phyloP scores from a whole-genome alignment of 2,329 filamentous ascomycete genomes.

The Ophiostoma ips region DNA sequence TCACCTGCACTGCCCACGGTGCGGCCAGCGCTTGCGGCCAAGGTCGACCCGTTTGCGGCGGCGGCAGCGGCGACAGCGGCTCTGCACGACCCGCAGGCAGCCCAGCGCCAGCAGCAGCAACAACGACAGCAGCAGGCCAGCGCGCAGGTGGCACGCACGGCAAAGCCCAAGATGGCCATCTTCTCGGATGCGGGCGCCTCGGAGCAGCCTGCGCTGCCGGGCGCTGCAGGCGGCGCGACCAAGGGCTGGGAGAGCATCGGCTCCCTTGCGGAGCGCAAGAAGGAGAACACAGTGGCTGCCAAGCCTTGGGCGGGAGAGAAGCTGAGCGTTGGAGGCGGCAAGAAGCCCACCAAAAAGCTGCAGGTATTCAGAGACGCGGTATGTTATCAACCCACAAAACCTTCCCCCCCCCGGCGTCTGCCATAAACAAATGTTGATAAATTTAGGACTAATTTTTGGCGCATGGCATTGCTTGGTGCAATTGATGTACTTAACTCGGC shows the following conservation, averaged over 20 bases:
- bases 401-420: neutral
- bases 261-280: constrained; percentile 73
- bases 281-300: constrained; percentile 78
- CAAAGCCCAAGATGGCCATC: constrained; percentile 73
- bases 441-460: constrained; percentile 81
- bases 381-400: constrained; percentile 34
- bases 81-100: constrained; percentile 51
- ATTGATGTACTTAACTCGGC: constrained; percentile 19
- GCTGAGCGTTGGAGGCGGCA: constrained; percentile 75
- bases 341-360: constrained; percentile 71
- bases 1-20: constrained; percentile 79
- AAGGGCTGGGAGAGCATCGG: constrained; percentile 90
- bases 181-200: constrained; percentile 65
- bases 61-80: constrained; percentile 26
- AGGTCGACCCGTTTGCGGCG: constrained; percentile 66
- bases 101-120: constrained; percentile 8
- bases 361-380: constrained; percentile 92
- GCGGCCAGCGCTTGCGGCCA: constrained; percentile 70
- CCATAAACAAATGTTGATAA: constrained; percentile 60
- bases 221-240: constrained; percentile 36
- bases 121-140: constrained; percentile 23
- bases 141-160: constrained; percentile 32
- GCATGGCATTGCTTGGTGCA: constrained; percentile 32
- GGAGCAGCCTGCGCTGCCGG: constrained; percentile 11
- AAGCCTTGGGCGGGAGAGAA: constrained; percentile 90